phyloP scores from a whole-genome alignment of 176 grass and related monocot genomes.

The Carex littledalei region DNA sequence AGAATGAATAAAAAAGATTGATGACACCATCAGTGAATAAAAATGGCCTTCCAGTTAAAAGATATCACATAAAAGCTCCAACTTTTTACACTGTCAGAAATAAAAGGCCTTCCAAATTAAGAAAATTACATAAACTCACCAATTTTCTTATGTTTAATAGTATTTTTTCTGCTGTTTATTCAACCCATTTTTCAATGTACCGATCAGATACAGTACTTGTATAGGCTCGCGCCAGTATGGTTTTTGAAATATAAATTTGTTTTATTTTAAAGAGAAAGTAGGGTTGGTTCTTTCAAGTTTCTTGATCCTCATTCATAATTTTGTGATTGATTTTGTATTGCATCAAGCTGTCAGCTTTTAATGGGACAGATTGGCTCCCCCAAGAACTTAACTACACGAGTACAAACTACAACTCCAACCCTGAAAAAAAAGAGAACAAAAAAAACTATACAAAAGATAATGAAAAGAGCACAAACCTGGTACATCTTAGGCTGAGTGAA shows the following conservation, averaged over 20 bases:
- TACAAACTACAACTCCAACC: neutral
- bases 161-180: neutral
- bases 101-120: neutral
- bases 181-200: neutral
- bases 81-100: neutral
- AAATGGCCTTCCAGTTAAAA: neutral
- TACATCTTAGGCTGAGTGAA: conserved; percentile 99
- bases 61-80: neutral
- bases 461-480: conserved; percentile 37
- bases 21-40: no score
- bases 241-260: no score
- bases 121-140: neutral
- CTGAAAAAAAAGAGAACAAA: neutral
- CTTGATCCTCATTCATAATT: no score
- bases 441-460: neutral
- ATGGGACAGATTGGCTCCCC: no score
- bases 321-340: no score
- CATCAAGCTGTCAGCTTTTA: no score
- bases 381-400: neutral
- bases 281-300: no score
- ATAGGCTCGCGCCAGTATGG: no score
- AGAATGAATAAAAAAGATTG: neutral
- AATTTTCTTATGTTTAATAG: neutral
- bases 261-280: no score
- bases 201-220: neutral